Conservation (phyloP, 352 stramenopile genomes). For the Pythium folliculosum region DNA sequence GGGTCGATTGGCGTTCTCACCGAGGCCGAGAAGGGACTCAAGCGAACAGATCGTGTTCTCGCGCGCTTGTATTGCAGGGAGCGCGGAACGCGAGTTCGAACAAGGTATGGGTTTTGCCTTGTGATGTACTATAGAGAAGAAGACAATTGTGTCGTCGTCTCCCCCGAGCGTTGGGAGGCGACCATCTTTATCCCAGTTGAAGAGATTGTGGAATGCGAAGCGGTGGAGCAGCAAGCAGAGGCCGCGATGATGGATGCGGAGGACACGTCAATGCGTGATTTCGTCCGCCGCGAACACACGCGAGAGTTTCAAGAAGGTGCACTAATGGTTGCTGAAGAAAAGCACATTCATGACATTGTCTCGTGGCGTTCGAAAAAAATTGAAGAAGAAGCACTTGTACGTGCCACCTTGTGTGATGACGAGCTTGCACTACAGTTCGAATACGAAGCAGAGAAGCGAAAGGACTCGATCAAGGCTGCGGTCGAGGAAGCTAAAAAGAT, state of each 20-base stretch:
- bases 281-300: conserved; percentile 28
- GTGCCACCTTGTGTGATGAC: conserved; percentile 33
- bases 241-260: conserved; percentile 46
- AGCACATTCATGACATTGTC: conserved; percentile 33
- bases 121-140: conserved; percentile 54
- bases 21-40: conserved; percentile 20
- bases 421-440: conserved; percentile 51
- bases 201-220: conserved; percentile 49
- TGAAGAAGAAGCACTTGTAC: conserved; percentile 36
- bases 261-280: conserved; percentile 30
- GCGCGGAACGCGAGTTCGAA: conserved; percentile 41
- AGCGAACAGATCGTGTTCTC: conserved; percentile 31
- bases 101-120: conserved; percentile 48
- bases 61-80: conserved; percentile 46
- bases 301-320: conserved; percentile 30
- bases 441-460: conserved; percentile 45
- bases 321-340: conserved; percentile 55
- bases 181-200: conserved; percentile 53
- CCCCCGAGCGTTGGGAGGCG: conserved; percentile 44
- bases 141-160: conserved; percentile 54
- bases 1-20: conserved; percentile 26
- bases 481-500: conserved; percentile 40
- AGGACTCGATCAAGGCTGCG: conserved; percentile 27
- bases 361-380: conserved; percentile 47
- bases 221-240: conserved; percentile 50